Evolutionary conservation across 169 alveolate genomes (phyloP).

Genomic region (Blepharisma undulans): DNA sequence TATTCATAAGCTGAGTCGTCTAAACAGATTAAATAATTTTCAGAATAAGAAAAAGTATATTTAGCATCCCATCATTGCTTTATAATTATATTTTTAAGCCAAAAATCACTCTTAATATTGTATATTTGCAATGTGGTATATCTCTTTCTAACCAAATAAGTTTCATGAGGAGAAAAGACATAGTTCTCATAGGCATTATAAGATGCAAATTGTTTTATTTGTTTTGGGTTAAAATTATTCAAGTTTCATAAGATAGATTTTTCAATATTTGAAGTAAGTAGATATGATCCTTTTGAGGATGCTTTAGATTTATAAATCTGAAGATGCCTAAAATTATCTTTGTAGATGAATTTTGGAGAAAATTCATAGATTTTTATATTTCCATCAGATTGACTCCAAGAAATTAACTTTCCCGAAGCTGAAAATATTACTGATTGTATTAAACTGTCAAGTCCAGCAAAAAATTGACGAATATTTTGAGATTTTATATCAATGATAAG

Average conservation of each 20-base stretch:
- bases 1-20: background rate
- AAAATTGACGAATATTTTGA: background rate
- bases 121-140: no score
- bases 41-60: background rate
- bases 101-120: background rate
- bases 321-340: background rate
- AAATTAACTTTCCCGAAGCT: background rate
- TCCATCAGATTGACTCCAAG: background rate
- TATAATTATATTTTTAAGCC: no score
- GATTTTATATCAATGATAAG: background rate
- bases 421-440: background rate
- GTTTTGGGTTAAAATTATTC: background rate
- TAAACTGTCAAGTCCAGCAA: background rate
- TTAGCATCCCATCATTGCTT: background rate
- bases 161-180: background rate
- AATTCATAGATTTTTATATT: background rate
- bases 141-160: no score
- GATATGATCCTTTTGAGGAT: background rate
- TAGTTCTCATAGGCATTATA: background rate
- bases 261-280: background rate
- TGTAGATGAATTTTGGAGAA: background rate
- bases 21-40: background rate
- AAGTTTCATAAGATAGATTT: background rate
- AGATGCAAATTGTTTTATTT: background rate
- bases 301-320: background rate